Evolutionary conservation across 2,329 filamentous ascomycete genomes (phyloP), one percentile per base, ranked within the genome.

Genomic region (Leptographium wingfieldii): DNA sequence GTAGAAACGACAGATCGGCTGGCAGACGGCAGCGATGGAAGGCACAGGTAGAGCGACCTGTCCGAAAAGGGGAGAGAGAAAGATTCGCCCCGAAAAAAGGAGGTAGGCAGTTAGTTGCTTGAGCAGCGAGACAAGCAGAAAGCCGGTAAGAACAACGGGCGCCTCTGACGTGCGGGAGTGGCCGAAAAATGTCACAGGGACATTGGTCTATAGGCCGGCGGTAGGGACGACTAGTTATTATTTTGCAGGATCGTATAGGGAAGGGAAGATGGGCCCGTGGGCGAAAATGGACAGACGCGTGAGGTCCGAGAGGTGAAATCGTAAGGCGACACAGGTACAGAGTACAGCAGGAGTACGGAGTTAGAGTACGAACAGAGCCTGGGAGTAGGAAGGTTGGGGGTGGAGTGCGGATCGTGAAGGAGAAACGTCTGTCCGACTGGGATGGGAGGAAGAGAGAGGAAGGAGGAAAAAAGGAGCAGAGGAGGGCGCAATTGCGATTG

Each of bases 221-320:
- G 49, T 56, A 56, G 12, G 33, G 55, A 27, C 31, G 38, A 31
- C 49, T 52, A 52, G 49, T 31, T n/a, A 31, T 29, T 29, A 52
- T 31, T 29, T 52, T 22, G 11, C 6, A 51, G 25, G 48, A 27
- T 19, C 3, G 40, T 43, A 43, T 43, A 49, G 22, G 46, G 22
- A 12, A 49, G 25, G 25, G 25, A 19, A 14, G 25, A 5, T 27
- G 49, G 38, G 25, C 29, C 54, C 43, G 54, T 56, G 54, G 54
- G 54, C 22, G 55, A 51, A 40, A 51, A 59, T 58, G 54, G 62
- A 55, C 60, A 38, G 60, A 60, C 59, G 38, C 22, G 56, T 48
- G 56, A 60, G 51, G 60, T 56, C 58, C 58, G 58, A 60, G 60
- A n/a, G 58, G 56, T 48, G 55, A n/a, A 60, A 60, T 61, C 58